phyloP scores from a whole-genome alignment of 805 yeast genomes.

The Diddensiella santjacobensis region DNA sequence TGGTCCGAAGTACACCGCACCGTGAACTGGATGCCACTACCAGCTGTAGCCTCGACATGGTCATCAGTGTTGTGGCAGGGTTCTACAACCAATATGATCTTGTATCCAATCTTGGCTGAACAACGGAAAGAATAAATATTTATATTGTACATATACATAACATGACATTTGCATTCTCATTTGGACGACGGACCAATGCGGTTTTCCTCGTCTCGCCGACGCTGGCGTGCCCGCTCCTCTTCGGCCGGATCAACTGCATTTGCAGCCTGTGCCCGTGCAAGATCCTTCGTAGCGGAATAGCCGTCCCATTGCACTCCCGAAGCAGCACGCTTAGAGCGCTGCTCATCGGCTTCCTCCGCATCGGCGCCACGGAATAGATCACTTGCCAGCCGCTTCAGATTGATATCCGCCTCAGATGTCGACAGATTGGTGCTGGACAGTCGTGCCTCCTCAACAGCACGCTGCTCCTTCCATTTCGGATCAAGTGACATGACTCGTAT shows the following conservation, averaged over 20 bases:
- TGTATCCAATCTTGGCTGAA: conserved; percentile 1
- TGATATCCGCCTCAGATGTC: conserved; percentile 34
- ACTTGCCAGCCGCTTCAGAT: conserved; percentile 37
- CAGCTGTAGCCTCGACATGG: conserved; percentile 20
- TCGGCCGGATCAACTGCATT: neutral
- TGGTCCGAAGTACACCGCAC: conserved; percentile 18
- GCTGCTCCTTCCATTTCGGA: conserved; percentile 72
- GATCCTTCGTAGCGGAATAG: conserved; percentile 17
- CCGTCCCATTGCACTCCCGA: conserved; percentile 28
- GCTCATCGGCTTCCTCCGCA: neutral
- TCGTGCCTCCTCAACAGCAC: conserved; percentile 35
- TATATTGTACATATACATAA: too few relatives aligned
- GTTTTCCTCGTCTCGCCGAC: neutral
- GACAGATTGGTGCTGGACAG: conserved; percentile 34
- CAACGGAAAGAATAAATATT: too few relatives aligned
- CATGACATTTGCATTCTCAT: too few relatives aligned
- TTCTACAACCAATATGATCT: conserved; percentile 16
- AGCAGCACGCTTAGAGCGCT: conserved; percentile 13
- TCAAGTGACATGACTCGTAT: conserved; percentile 66
- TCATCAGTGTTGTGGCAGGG: conserved; percentile 24
- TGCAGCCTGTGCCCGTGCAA: conserved; percentile 22
- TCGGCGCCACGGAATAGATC: conserved; percentile 17
- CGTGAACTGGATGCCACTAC: conserved; percentile 17
- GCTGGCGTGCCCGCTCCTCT: neutral
- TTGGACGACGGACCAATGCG: neutral